Percentiles rank a stretch among this genome's conserved stretches.
These are phyloP conservation scores for Aspergillus flavus DNA, from an alignment of 2,329 filamentous ascomycete species.

Conservation along the genomic window DNA sequence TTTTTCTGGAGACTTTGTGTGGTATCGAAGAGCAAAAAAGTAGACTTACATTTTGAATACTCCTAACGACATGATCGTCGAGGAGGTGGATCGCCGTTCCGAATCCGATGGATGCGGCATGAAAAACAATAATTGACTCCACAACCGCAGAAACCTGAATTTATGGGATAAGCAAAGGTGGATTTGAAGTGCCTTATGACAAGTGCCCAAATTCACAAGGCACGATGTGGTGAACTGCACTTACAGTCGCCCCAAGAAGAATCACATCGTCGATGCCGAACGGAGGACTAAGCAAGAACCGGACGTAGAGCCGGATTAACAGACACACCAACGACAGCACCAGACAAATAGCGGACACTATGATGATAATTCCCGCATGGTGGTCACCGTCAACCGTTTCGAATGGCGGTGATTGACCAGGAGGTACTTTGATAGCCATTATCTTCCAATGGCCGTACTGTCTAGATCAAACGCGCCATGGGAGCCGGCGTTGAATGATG, in stretches of 20 bases:
- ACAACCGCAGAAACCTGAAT: conserved; percentile 19
- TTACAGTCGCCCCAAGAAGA: conserved; percentile 20
- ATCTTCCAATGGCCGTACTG: background rate
- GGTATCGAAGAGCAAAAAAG: background rate
- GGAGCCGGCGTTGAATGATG: background rate
- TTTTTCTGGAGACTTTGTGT: background rate
- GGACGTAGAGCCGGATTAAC: conserved; percentile 28
- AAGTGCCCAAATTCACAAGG: background rate
- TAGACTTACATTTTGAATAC: conserved; percentile 14
- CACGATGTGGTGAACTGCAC: background rate
- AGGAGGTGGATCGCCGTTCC: conserved; percentile 23
- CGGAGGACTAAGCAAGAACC: conserved; percentile 15
- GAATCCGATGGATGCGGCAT: conserved; percentile 23
- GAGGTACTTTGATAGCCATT: conserved; percentile 17
- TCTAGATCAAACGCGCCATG: conserved; percentile 1
- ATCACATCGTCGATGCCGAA: conserved; percentile 28
- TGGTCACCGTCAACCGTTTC: conserved; percentile 31
- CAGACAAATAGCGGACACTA: conserved; percentile 33
- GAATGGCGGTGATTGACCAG: conserved; percentile 24
- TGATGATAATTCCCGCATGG: conserved; percentile 34
- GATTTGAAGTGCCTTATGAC: background rate
- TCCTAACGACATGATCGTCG: conserved; percentile 4
- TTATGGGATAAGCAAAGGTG: background rate
- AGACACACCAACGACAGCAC: conserved; percentile 29
- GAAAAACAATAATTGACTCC: conserved; percentile 23